Conservation (phyloP, 1,284 basidiomycete species). For the Mixia osmundae region DNA sequence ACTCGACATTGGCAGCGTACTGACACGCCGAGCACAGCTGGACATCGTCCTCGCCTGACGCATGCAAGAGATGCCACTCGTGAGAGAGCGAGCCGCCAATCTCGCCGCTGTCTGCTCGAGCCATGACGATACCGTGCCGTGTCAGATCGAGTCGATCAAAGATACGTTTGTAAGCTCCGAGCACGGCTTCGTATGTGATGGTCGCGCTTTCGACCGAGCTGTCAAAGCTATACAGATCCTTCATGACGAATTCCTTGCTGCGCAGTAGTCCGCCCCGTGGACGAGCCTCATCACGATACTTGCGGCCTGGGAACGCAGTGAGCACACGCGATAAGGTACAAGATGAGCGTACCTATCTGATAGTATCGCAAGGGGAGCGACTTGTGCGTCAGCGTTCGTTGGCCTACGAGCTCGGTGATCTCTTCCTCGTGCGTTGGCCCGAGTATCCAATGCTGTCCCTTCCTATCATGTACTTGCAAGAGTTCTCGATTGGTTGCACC, state of each 20-base stretch:
- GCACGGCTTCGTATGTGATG: slow-evolving; percentile 19
- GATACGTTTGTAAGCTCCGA: slow-evolving; percentile 18
- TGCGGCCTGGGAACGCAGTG: slow-evolving; percentile 13
- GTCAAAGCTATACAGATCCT: slow-evolving; percentile 24
- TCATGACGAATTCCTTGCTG: slow-evolving; percentile 24
- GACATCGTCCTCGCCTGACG: slow-evolving; percentile 1
- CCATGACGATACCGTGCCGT: too few relatives aligned
- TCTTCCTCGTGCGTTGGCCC: slow-evolving; percentile 24
- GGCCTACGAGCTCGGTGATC: slow-evolving; percentile 19
- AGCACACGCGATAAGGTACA: not conserved
- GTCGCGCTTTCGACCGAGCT: slow-evolving; percentile 7
- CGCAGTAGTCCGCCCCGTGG: slow-evolving; percentile 22
- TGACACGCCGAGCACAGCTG: not conserved
- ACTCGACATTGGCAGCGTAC: not conserved
- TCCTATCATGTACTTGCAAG: slow-evolving; percentile 20
- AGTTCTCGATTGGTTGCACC: slow-evolving; percentile 20
- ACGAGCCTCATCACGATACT: slow-evolving; percentile 23
- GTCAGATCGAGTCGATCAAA: slow-evolving; percentile 12
- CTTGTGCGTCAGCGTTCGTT: slow-evolving; percentile 17
- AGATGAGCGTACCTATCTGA: slow-evolving; percentile 14
- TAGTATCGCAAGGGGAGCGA: slow-evolving; percentile 21
- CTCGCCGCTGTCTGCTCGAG: slow-evolving; percentile 23
- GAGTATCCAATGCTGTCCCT: slow-evolving; percentile 18
- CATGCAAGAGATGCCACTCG: slow-evolving; percentile 21
- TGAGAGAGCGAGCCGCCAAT: slow-evolving; percentile 23